Evolutionary conservation across 768 basidiomycete genomes (phyloP).

Genomic region (Boletus fagicola): DNA sequence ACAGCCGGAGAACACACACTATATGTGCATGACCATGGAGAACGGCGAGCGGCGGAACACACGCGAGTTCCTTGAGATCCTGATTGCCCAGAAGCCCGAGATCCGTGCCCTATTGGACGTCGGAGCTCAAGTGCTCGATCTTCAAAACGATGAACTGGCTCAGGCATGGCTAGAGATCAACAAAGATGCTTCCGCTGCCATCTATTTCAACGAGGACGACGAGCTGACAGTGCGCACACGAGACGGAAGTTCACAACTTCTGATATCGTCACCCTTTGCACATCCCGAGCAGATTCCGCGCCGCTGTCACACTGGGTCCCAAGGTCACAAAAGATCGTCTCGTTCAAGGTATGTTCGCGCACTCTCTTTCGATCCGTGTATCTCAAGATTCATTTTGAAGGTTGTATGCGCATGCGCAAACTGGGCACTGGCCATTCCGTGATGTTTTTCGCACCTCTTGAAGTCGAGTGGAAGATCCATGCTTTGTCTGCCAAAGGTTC

Average conservation of each 20-base stretch:
- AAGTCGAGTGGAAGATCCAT: conserved; percentile 40
- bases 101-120: conserved; percentile 51
- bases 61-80: conserved; percentile 26
- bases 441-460: conserved; percentile 43
- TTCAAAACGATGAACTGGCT: conserved; percentile 41
- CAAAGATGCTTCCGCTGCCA: conserved; percentile 36
- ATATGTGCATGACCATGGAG: conserved; percentile 22
- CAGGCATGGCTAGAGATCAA: conserved; percentile 14
- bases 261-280: neutral
- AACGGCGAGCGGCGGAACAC: conserved; percentile 12
- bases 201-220: conserved; percentile 37
- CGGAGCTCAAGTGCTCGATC: conserved; percentile 54
- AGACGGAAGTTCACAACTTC: neutral
- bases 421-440: conserved; percentile 45
- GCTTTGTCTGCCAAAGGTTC: conserved; percentile 13
- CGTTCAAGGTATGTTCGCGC: conserved; percentile 35
- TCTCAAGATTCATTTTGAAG: neutral
- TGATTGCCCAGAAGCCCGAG: conserved; percentile 33
- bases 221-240: neutral
- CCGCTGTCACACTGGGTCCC: conserved; percentile 37
- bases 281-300: conserved; percentile 37
- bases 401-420: conserved; percentile 54
- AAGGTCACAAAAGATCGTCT: conserved; percentile 53
- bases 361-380: no score
- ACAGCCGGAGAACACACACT: conserved; percentile 39